These are phyloP conservation scores for Wickerhamomyces canadensis DNA, from an alignment of 805 yeast genomes.

Conservation along the genomic window DNA sequence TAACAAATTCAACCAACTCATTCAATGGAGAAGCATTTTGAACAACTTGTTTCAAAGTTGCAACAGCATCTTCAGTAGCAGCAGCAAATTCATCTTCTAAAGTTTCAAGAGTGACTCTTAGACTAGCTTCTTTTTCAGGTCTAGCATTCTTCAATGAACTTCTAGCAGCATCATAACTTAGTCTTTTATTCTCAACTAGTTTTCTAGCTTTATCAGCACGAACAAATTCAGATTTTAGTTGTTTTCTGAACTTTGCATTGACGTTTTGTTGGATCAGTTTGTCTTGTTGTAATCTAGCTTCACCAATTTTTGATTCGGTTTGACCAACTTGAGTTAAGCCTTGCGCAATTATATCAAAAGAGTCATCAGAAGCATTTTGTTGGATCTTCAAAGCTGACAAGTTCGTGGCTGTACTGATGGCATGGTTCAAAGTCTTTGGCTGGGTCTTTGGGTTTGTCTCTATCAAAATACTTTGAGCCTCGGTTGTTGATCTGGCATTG, in stretches of 20 bases:
- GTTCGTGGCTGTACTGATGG: conserved; percentile 71
- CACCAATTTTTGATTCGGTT: conserved; percentile 70
- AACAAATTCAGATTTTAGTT: conserved; percentile 53
- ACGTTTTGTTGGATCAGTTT: conserved; percentile 62
- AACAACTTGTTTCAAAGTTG: conserved; percentile 75
- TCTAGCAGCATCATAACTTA: conserved; percentile 77
- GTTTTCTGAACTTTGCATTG: conserved; percentile 58
- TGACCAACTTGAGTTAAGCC: conserved; percentile 64
- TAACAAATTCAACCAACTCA: conserved; percentile 60
- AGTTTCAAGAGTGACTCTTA: conserved; percentile 72
- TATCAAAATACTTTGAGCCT: conserved; percentile 70
- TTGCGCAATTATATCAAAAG: conserved; percentile 48
- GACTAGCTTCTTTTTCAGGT: conserved; percentile 66
- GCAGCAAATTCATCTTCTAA: conserved; percentile 88
- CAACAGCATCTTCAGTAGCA: conserved; percentile 82
- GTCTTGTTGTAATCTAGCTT: conserved; percentile 79
- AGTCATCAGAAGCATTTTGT: conserved; percentile 29
- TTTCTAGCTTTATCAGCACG: conserved; percentile 66
- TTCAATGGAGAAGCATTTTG: conserved; percentile 64
- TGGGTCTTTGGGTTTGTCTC: conserved; percentile 42
- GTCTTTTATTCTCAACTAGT: conserved; percentile 70
- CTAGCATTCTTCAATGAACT: conserved; percentile 40
- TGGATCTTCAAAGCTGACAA: conserved; percentile 29
- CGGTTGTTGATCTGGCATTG: conserved; percentile 70
- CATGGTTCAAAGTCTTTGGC: conserved; percentile 82